phyloP scores from a whole-genome alignment of 768 basidiomycete genomes.

The Amanita jacksonii region DNA sequence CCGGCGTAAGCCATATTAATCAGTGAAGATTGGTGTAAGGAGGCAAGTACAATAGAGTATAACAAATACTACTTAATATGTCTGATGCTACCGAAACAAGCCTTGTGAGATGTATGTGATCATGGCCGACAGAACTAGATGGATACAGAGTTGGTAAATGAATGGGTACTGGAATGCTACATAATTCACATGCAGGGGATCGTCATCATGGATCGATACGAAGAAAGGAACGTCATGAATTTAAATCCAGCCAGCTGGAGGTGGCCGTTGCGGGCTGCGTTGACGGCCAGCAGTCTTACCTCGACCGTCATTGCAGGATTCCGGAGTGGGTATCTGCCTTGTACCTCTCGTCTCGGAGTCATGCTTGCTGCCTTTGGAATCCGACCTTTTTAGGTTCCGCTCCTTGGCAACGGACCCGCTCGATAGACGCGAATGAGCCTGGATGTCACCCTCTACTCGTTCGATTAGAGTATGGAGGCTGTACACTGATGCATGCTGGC shows the following conservation, averaged over 20 bases:
- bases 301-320: slow-evolving; percentile 30
- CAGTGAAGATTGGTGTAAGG: neutral
- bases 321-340: slow-evolving; percentile 32
- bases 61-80: slow-evolving; percentile 3
- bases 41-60: slow-evolving; percentile 6
- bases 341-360: slow-evolving; percentile 13
- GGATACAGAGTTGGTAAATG: neutral
- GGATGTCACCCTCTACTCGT: slow-evolving; percentile 28
- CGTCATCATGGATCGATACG: slow-evolving; percentile 1
- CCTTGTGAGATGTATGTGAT: neutral
- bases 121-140: slow-evolving; percentile 1
- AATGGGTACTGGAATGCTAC: neutral
- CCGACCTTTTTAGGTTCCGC: slow-evolving; percentile 6
- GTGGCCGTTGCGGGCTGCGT: slow-evolving; percentile 20
- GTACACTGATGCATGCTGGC: slow-evolving; percentile 44
- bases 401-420: slow-evolving; percentile 12
- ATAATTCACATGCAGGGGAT: neutral
- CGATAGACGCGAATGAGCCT: slow-evolving; percentile 9
- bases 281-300: slow-evolving; percentile 19
- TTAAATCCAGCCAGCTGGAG: slow-evolving; percentile 43
- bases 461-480: slow-evolving; percentile 57
- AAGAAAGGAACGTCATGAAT: neutral
- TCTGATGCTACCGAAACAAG: neutral
- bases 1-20: slow-evolving; percentile 74
- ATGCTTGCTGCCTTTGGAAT: slow-evolving; percentile 13